Percentiles rank a stretch among this genome's conserved stretches.
Conservation (phyloP, 192 early-diverging fungal species). For the Allomyces arbusculus region DNA sequence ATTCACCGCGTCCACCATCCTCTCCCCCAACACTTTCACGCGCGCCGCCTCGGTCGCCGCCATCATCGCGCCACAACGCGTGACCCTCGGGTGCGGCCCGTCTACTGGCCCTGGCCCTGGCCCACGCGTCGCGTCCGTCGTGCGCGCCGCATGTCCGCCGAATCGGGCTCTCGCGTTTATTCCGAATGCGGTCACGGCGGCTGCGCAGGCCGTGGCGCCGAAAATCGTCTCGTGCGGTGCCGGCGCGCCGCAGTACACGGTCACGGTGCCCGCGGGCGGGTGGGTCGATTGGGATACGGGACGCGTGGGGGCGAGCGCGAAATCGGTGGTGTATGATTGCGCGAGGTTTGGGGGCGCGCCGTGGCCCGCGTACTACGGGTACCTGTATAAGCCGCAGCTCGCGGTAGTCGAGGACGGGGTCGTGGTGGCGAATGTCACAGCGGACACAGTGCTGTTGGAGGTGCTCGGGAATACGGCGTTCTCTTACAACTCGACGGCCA, state of each 20-base stretch:
- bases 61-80: no score
- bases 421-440: background rate
- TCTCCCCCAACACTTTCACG: no score
- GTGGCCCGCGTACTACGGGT: background rate
- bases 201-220: no score
- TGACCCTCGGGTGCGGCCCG: no score
- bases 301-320: background rate
- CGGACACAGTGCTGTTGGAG: background rate
- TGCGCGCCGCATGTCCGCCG: background rate
- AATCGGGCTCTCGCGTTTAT: background rate
- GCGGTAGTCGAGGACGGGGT: background rate
- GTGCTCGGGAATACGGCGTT: background rate
- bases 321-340: background rate
- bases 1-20: no score
- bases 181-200: background rate
- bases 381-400: background rate
- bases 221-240: background rate
- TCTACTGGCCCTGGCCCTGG: no score
- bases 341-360: background rate
- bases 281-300: background rate
- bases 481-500: background rate
- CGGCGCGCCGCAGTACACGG: background rate
- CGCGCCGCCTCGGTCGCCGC: no score
- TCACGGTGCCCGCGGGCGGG: background rate
- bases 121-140: background rate